A percentile compares a stretch with the other conserved stretches of the same genome.
Conservation (phyloP, 2,329 filamentous ascomycete species). For the Calonectria crousiana region DNA sequence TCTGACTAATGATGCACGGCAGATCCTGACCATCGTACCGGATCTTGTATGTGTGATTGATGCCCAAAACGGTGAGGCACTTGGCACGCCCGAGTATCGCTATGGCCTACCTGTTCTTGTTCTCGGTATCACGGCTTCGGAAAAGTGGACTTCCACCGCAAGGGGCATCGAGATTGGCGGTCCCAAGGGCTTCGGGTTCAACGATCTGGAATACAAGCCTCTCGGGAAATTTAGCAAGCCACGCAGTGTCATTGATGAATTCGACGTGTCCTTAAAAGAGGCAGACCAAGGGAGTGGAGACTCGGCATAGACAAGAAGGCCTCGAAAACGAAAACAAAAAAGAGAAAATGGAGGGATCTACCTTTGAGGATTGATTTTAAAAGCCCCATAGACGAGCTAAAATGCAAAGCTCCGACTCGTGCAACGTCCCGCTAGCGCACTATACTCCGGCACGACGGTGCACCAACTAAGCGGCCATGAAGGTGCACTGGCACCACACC, state of each 20-base stretch:
- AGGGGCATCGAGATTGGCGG: constrained; percentile 63
- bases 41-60: constrained; percentile 69
- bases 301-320: not conserved
- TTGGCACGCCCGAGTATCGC: constrained; percentile 68
- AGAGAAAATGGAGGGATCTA: not conserved
- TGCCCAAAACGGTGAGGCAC: constrained; percentile 66
- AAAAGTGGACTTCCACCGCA: constrained; percentile 58
- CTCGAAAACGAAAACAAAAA: not conserved
- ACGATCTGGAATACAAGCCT: constrained; percentile 60
- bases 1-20: not conserved
- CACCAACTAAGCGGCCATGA: not conserved
- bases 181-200: constrained; percentile 60
- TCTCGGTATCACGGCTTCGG: constrained; percentile 58
- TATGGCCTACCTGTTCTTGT: constrained; percentile 65
- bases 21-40: constrained; percentile 64
- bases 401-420: not conserved
- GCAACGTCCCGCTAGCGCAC: not conserved
- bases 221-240: constrained; percentile 63
- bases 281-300: not conserved
- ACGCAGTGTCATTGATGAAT: constrained; percentile 66
- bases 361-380: not conserved
- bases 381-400: not conserved
- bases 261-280: not conserved
- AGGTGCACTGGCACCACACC: not conserved
- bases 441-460: not conserved